Base-by-base conservation (phyloP, 176 grass and related monocot genomes). In the Musa troglodytarum region DNA sequence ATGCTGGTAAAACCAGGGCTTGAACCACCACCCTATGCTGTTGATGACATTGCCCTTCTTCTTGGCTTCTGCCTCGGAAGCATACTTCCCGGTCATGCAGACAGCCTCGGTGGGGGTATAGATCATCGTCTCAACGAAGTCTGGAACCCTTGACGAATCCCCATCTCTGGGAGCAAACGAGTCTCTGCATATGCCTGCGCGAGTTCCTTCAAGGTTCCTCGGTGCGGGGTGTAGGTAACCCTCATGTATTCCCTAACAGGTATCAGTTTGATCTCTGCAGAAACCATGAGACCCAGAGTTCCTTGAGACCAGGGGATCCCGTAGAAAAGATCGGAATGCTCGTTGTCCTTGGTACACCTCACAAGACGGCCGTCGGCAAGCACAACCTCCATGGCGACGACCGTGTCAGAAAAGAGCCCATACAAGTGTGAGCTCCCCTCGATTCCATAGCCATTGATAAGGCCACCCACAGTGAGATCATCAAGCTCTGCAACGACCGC, bases 1-100 rank as follows among this genome's bases (percentile, higher is more conserved):
- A 50, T 90, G 83, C 85, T 96, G 89, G 81, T 96, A 96, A 71
- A 96, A 96, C 92, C 89, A 96, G 9, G 83, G 78, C 83, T 96
- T 96, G 52, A 92, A 96, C 89, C 92, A 96, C 92, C 92, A 96
- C 8, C 92, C 89, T 1, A 89, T 70, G 9, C 53, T 69, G 79
- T 96, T 96, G 69, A 90, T 92, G 77, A 83, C 91, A 78, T 96
- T 96, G 43, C 89, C 92, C 83, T 90, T 90, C 87, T 84, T 87
- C 78, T 96, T 92, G 0, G 92, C 92, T 83, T 96, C 92, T 72
- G 89, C 92, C 69, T 84, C 90, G 16, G 89, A 89, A 50, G 92
- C 92, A 73, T 96, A 96, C 21, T 89, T 78, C 0, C 92, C 92
- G 1, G 92, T 92, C 92, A 96, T 96, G 83, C 88, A 88, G 2